These are phyloP conservation scores for Ganoderma meredithae DNA, from an alignment of 1,284 basidiomycete genomes.

Conservation along the genomic window DNA sequence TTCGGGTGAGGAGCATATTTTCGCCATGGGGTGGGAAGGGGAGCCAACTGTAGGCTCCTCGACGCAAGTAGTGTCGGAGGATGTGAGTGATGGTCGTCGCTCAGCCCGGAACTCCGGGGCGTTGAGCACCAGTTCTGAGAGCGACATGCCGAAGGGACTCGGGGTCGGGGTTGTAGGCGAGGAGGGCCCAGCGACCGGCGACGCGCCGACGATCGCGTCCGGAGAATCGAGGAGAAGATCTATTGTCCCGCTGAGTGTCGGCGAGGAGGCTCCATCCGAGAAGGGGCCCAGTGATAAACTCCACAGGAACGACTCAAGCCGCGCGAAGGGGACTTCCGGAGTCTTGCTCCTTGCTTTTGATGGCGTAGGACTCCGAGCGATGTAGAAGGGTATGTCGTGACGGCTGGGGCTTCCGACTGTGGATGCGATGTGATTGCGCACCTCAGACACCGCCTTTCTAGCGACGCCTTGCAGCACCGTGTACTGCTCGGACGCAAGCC, in stretches of 20 bases:
- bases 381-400: background rate
- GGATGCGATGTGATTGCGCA: conserved; percentile 2
- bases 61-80: conserved; percentile 13
- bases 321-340: background rate
- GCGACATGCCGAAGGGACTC: background rate
- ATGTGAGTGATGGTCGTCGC: background rate
- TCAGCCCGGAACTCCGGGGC: background rate
- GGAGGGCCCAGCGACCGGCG: background rate
- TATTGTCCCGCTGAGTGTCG: no score
- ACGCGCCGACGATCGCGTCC: no score
- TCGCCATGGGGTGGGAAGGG: background rate
- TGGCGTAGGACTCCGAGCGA: background rate
- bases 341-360: background rate
- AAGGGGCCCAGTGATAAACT: background rate
- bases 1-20: background rate
- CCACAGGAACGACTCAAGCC: background rate
- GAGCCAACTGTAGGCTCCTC: background rate
- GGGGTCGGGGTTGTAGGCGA: background rate
- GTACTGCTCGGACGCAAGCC: conserved; percentile 10
- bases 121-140: no score
- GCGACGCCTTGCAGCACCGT: background rate
- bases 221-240: background rate
- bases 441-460: background rate
- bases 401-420: background rate
- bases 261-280: background rate